Evolutionary conservation across 2,329 filamentous ascomycete species (phyloP).

Genomic region (Aspergillaceae sp.): DNA sequence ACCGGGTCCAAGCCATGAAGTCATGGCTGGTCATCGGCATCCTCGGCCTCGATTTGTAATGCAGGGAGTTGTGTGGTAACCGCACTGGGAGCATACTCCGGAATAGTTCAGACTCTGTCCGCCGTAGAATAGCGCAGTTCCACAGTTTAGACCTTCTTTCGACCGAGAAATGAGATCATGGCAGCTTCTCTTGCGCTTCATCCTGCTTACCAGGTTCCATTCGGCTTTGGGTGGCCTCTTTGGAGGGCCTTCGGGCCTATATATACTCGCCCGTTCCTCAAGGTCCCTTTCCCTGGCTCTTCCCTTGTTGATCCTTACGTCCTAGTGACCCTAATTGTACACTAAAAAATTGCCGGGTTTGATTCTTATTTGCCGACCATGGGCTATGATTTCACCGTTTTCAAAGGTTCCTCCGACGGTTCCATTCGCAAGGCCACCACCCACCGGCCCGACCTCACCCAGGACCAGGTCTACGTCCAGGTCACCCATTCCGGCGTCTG

Average conservation of each 20-base stretch:
- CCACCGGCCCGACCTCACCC: conserved; percentile 27
- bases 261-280: neutral
- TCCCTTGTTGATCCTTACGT: no score
- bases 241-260: no score
- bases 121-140: neutral
- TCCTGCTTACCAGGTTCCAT: no score
- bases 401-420: conserved; percentile 53
- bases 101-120: neutral
- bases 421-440: conserved; percentile 45
- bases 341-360: no score
- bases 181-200: no score
- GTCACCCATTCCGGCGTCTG: conserved; percentile 61
- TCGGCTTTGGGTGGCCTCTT: no score
- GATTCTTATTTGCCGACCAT: conserved; percentile 5
- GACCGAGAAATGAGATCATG: no score
- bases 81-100: no score
- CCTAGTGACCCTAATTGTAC: no score
- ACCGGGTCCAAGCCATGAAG: neutral
- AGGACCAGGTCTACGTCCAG: conserved; percentile 48
- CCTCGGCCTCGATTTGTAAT: neutral
- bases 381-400: conserved; percentile 49
- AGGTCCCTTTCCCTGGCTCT: no score
- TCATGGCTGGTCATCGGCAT: neutral
- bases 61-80: neutral
- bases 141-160: no score